Percentiles rank a stretch among this genome's conserved stretches.
Evolutionary conservation across 202 grass and related monocot genomes (phyloP).

Genomic region (Elaeis oleifera): DNA sequence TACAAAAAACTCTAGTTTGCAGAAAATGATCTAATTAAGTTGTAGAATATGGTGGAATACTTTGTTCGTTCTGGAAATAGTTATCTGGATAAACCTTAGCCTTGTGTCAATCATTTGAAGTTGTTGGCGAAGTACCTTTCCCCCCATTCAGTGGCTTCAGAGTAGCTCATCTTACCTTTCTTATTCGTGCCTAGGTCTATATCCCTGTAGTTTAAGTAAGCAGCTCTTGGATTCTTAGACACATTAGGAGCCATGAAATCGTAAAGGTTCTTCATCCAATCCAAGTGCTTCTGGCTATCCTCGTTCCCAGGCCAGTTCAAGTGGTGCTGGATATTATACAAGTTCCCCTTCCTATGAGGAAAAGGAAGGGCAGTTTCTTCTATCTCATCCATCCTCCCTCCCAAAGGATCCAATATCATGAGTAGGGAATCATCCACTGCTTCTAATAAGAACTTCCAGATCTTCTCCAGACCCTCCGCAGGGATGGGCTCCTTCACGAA

Average conservation of each 20-base stretch:
- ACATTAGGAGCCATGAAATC: constrained; percentile 36
- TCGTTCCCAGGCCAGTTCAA: constrained; percentile 25
- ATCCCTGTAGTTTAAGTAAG: constrained; percentile 49
- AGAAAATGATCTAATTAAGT: no score
- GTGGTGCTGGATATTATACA: constrained; percentile 48
- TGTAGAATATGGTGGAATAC: constrained; percentile 14
- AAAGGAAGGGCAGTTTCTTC: constrained; percentile 28
- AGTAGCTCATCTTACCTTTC: constrained; percentile 14
- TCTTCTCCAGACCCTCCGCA: constrained; percentile 20
- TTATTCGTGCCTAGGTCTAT: constrained; percentile 33
- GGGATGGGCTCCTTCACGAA: constrained; percentile 46
- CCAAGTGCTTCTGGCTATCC: constrained; percentile 18
- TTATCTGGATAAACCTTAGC: constrained; percentile 42
- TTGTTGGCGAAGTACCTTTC: constrained; percentile 48
- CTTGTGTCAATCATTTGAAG: constrained; percentile 44
- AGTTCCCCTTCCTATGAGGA: constrained; percentile 34
- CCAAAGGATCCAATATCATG: constrained; percentile 42
- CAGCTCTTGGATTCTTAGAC: constrained; percentile 43
- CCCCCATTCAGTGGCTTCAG: constrained; percentile 38
- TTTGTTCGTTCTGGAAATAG: constrained; percentile 58
- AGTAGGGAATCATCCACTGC: constrained; percentile 25
- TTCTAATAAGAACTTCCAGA: constrained; percentile 28
- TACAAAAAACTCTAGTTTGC: no score
- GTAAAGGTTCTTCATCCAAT: constrained; percentile 30
- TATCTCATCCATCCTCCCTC: constrained; percentile 27